These are phyloP conservation scores for Trichosporon inkin DNA, from an alignment of 1,284 basidiomycete genomes.

Conservation along the genomic window DNA sequence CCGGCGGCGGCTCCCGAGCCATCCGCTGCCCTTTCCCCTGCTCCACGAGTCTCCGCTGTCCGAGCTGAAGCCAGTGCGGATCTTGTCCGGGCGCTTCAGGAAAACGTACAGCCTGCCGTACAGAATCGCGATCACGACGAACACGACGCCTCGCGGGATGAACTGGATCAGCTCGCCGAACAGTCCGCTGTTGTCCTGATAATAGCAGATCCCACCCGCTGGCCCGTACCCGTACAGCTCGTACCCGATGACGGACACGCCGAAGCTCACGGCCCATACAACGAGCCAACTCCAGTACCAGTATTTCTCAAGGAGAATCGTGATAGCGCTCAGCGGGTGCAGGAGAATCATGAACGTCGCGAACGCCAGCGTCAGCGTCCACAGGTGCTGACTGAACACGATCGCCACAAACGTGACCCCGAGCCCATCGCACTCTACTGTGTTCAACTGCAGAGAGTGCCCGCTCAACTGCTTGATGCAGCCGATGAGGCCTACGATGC, in stretches of 20 bases:
- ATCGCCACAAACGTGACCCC: slow-evolving; percentile 42
- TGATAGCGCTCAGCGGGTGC: slow-evolving; percentile 44
- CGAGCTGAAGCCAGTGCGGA: slow-evolving; percentile 34
- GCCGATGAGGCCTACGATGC: slow-evolving; percentile 38
- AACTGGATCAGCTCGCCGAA: slow-evolving; percentile 51
- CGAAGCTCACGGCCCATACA: slow-evolving; percentile 40
- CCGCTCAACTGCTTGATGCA: slow-evolving; percentile 28
- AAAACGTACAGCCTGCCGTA: slow-evolving; percentile 51
- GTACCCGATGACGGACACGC: slow-evolving; percentile 35
- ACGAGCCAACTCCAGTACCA: slow-evolving; percentile 43
- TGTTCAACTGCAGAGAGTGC: slow-evolving; percentile 29
- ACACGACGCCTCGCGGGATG: slow-evolving; percentile 44
- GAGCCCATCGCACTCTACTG: slow-evolving; percentile 40
- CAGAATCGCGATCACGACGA: slow-evolving; percentile 43
- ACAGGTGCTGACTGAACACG: slow-evolving; percentile 46
- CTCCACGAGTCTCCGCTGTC: slow-evolving; percentile 14
- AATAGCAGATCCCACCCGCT: slow-evolving; percentile 47
- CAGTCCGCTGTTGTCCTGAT: slow-evolving; percentile 40
- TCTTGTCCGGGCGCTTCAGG: slow-evolving; percentile 50
- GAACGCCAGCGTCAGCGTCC: slow-evolving; percentile 47
- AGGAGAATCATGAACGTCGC: slow-evolving; percentile 51
- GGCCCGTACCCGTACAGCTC: slow-evolving; percentile 41
- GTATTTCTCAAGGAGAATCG: slow-evolving; percentile 41
- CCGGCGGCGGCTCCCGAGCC: slow-evolving; percentile 5
- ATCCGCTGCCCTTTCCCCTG: slow-evolving; percentile 5